Conservation (phyloP, 2,329 filamentous ascomycete genomes). For the Beauveria bassiana region DNA sequence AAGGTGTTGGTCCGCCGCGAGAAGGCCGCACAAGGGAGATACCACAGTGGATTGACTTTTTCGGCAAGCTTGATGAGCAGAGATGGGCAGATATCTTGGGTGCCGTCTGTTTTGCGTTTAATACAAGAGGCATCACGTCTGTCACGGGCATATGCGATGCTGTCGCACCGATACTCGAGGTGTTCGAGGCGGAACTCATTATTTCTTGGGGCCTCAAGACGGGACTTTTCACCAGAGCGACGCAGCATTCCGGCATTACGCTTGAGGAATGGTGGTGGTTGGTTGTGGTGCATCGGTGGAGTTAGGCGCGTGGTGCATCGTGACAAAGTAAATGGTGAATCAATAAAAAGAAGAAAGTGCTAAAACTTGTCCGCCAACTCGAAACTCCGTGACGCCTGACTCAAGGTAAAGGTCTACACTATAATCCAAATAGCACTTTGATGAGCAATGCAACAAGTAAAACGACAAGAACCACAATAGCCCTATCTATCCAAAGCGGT, state of each 20-base stretch:
- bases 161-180: conserved; percentile 51
- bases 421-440: conserved; percentile 38
- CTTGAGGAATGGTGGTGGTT: conserved; percentile 64
- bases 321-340: not conserved
- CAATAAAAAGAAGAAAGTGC: not conserved
- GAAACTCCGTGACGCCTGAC: not conserved
- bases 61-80: conserved; percentile 47
- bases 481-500: conserved; percentile 70
- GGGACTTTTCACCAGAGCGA: conserved; percentile 40
- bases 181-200: conserved; percentile 53
- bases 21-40: conserved; percentile 40
- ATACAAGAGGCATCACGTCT: conserved; percentile 52
- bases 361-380: not conserved
- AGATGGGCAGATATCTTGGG: conserved; percentile 59
- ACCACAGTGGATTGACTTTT: conserved; percentile 67
- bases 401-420: not conserved
- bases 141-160: conserved; percentile 44
- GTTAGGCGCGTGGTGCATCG: not conserved
- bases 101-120: conserved; percentile 54
- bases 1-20: conserved; percentile 32
- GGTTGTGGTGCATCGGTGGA: conserved; percentile 29
- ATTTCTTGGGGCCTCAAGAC: conserved; percentile 50
- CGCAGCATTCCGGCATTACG: conserved; percentile 33
- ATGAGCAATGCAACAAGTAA: conserved; percentile 63
- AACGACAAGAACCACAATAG: conserved; percentile 66